Conservation (phyloP, 176 grass and related monocot genomes). For the Tillandsia leiboldiana region DNA sequence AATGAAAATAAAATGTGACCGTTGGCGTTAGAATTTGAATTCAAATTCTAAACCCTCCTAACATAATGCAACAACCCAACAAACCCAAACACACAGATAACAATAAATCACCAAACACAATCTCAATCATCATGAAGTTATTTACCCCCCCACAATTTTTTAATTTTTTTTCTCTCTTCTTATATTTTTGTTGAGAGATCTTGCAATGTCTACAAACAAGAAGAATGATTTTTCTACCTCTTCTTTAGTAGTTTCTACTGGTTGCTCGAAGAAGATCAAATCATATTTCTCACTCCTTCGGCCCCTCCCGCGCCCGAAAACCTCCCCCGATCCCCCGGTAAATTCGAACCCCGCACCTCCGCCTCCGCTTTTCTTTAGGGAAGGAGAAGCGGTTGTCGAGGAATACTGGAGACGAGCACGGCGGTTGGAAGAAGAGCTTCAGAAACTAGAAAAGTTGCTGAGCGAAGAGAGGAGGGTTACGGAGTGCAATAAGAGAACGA, state of each 20-base stretch:
- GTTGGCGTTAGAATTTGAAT: background rate
- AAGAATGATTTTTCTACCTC: background rate
- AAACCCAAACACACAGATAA: background rate
- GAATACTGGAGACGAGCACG: constrained; percentile 5
- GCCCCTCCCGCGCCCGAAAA: background rate
- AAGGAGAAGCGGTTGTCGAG: background rate
- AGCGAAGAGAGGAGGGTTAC: background rate
- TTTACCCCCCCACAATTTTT: background rate
- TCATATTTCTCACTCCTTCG: background rate
- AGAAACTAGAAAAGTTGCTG: background rate
- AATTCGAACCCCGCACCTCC: background rate
- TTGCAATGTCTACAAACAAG: background rate
- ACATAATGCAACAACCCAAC: background rate
- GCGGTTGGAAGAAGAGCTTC: constrained; percentile 1
- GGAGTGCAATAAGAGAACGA: background rate
- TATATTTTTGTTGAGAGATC: background rate
- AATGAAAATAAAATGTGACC: background rate
- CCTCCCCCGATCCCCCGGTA: background rate
- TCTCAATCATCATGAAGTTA: background rate
- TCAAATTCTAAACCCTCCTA: background rate
- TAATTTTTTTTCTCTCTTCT: background rate
- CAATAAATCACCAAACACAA: background rate
- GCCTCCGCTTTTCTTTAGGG: background rate
- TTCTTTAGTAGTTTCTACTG: background rate
- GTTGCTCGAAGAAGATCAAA: constrained; percentile 6